These are phyloP conservation scores for Aspergillus fijiensis DNA, from an alignment of 2,329 filamentous ascomycete species.

Conservation along the genomic window DNA sequence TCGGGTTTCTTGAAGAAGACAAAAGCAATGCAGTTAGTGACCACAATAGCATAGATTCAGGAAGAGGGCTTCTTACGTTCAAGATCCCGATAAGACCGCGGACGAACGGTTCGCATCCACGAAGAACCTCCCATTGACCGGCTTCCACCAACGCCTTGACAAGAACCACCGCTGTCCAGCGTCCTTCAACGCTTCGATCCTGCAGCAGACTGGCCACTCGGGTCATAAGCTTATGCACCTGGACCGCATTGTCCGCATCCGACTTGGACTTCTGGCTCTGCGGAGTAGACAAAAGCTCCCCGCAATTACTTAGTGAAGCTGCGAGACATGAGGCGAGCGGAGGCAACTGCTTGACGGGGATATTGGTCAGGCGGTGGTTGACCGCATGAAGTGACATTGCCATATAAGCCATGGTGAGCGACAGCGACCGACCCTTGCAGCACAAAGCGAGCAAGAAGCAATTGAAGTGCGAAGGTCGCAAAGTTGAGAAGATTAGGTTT, in stretches of 20 bases:
- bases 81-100: conserved; percentile 71
- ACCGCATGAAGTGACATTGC: conserved; percentile 44
- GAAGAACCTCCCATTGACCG: conserved; percentile 79
- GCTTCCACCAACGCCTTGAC: conserved; percentile 80
- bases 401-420: conserved; percentile 29
- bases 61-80: conserved; percentile 52
- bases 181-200: conserved; percentile 70
- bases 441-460: neutral
- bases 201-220: conserved; percentile 75
- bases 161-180: conserved; percentile 74
- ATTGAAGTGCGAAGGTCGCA: neutral
- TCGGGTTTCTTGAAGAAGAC: conserved; percentile 70
- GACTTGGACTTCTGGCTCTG: conserved; percentile 61
- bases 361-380: conserved; percentile 61
- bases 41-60: neutral
- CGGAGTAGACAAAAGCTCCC: conserved; percentile 61
- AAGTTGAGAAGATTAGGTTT: conserved; percentile 9
- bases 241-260: conserved; percentile 64
- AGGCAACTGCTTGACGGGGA: conserved; percentile 71
- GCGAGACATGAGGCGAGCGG: conserved; percentile 69
- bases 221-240: conserved; percentile 79
- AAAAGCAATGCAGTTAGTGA: conserved; percentile 14
- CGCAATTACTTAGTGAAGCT: conserved; percentile 54
- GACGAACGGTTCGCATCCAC: conserved; percentile 73
- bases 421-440: neutral